Evolutionary conservation across 306 rosid species (phyloP).

Genomic region (Rubus parviflorus): DNA sequence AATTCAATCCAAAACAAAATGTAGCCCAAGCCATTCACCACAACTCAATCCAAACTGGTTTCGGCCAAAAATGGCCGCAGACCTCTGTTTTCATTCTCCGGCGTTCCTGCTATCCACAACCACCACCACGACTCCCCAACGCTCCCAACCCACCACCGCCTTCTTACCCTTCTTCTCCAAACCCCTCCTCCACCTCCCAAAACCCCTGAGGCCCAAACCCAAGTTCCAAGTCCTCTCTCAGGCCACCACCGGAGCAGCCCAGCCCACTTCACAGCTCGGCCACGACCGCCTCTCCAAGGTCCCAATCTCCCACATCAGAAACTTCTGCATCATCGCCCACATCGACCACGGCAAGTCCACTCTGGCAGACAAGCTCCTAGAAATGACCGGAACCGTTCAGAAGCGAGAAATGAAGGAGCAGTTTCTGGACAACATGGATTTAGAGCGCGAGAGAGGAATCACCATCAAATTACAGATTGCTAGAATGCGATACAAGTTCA

Average conservation of each 20-base stretch:
- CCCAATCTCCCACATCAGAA: slow-evolving; percentile 70
- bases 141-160: slow-evolving; percentile 19
- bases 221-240: slow-evolving; percentile 34
- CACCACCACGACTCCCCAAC: slow-evolving; percentile 17
- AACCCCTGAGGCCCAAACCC: slow-evolving; percentile 21
- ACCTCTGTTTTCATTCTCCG: slow-evolving; percentile 49
- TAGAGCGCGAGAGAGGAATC: slow-evolving; percentile 93
- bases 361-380: slow-evolving; percentile 83
- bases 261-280: slow-evolving; percentile 44
- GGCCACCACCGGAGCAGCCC: slow-evolving; percentile 36
- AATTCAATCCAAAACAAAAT: slow-evolving; percentile 10
- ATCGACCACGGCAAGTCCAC: slow-evolving; percentile 94
- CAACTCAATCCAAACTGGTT: slow-evolving; percentile 1
- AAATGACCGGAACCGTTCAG: slow-evolving; percentile 82
- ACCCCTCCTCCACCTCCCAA: slow-evolving; percentile 10
- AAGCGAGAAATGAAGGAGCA: slow-evolving; percentile 95
- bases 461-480: slow-evolving; percentile 95
- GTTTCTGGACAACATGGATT: slow-evolving; percentile 98
- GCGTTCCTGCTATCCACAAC: slow-evolving; percentile 69
- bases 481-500: slow-evolving; percentile 71
- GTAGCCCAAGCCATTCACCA: slow-evolving; percentile 10
- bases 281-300: slow-evolving; percentile 82
- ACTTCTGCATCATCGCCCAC: slow-evolving; percentile 82
- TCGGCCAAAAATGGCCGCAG: slow-evolving; percentile 59
- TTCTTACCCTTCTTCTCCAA: slow-evolving; percentile 26